These are phyloP conservation scores for Echites panduratus DNA, from an alignment of 257 asterid species.

Conservation along the genomic window DNA sequence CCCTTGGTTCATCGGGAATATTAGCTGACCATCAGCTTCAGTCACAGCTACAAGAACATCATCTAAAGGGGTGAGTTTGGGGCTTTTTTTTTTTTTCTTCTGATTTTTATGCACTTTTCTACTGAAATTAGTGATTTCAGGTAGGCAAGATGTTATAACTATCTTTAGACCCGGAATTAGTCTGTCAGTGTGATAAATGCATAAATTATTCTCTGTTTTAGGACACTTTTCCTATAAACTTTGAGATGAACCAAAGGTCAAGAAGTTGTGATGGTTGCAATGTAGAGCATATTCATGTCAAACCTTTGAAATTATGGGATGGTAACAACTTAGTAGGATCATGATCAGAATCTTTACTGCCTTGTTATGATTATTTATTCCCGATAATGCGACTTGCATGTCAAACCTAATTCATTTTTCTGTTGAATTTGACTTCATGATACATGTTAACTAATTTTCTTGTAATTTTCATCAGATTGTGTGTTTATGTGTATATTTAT, in stretches of 20 bases:
- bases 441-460: neutral
- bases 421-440: neutral
- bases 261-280: neutral
- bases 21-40: slow-evolving; percentile 99
- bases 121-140: slow-evolving; percentile 4
- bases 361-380: neutral
- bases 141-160: neutral
- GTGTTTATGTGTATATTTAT: neutral
- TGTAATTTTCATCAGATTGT: neutral
- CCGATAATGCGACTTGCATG: neutral
- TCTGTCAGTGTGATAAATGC: neutral
- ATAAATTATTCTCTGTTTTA: neutral
- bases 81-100: neutral
- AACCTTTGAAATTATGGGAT: neutral
- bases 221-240: neutral
- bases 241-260: neutral
- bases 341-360: neutral
- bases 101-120: neutral
- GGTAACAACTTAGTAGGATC: neutral
- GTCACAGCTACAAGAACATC: slow-evolving; percentile 92
- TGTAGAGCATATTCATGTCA: neutral
- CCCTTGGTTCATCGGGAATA: slow-evolving; percentile 98
- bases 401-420: neutral
- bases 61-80: slow-evolving; percentile 80
- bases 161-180: slow-evolving; percentile 3